These are phyloP conservation scores for Neopestalotiopsis sp. DNA, from an alignment of 2,329 filamentous ascomycete species.

Conservation along the genomic window DNA sequence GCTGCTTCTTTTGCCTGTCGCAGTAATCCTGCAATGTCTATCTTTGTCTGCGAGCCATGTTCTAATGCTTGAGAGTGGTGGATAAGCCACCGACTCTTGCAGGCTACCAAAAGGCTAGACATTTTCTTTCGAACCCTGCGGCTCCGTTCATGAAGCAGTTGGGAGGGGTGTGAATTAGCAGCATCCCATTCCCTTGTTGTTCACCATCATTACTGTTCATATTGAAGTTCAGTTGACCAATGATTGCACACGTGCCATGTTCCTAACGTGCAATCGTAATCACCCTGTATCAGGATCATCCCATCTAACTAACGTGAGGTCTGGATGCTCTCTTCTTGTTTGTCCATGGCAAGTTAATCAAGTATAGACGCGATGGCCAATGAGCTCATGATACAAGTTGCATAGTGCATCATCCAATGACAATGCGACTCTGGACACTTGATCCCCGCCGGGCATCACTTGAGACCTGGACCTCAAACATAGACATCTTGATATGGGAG, in stretches of 20 bases:
- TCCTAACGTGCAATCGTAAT: neutral
- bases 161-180: neutral
- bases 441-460: neutral
- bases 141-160: neutral
- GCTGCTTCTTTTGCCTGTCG: constrained; percentile 3
- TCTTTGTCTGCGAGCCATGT: neutral
- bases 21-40: neutral
- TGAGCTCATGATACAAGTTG: constrained; percentile 13
- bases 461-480: neutral
- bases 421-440: neutral
- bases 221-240: neutral
- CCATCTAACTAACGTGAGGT: neutral
- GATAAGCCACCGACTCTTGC: neutral
- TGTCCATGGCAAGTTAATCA: neutral
- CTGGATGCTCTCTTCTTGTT: neutral
- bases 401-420: constrained; percentile 8
- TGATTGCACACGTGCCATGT: neutral
- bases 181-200: neutral
- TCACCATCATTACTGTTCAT: neutral
- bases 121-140: neutral
- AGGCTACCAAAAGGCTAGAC: neutral
- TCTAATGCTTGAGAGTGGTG: neutral
- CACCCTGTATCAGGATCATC: neutral
- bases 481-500: neutral
- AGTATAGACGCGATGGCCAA: constrained; percentile 2